These are phyloP conservation scores for Orbilia oligospora DNA, from an alignment of 2,329 filamentous ascomycete genomes.

Conservation along the genomic window DNA sequence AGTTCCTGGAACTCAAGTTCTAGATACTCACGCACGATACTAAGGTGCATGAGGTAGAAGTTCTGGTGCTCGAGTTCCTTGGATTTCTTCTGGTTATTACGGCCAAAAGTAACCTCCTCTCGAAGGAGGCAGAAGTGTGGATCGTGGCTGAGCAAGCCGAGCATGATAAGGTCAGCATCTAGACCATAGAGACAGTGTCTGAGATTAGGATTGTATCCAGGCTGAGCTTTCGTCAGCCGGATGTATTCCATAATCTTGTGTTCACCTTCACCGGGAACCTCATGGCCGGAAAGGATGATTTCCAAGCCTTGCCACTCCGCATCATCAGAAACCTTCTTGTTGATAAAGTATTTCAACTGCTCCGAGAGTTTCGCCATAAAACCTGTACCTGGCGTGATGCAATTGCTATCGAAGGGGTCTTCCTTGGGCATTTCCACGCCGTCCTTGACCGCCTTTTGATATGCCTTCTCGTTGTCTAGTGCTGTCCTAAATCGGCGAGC, in stretches of 20 bases:
- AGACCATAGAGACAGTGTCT: conserved; percentile 97
- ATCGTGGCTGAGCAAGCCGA: conserved; percentile 95
- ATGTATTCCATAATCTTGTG: conserved; percentile 99
- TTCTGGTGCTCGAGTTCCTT: conserved; percentile 99
- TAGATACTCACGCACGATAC: conserved; percentile 96
- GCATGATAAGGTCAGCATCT: conserved; percentile 98
- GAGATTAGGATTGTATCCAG: conserved; percentile 90
- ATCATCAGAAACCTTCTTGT: conserved; percentile 98
- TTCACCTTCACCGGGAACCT: conserved; percentile 97
- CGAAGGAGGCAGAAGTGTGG: conserved; percentile 97
- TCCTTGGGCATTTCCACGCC: conserved; percentile 89
- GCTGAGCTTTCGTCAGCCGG: conserved; percentile 94
- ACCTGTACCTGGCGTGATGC: conserved; percentile 95
- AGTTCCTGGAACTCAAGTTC: conserved; percentile 97
- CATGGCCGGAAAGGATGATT: conserved; percentile 95
- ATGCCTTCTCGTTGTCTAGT: conserved; percentile 87
- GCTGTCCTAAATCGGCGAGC: conserved; percentile 95
- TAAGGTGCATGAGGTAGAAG: conserved; percentile 96
- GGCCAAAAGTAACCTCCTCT: conserved; percentile 97
- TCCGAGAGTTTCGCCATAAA: conserved; percentile 97
- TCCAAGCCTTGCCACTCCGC: conserved; percentile 97
- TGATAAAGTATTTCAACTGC: conserved; percentile 98
- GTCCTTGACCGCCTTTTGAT: conserved; percentile 90
- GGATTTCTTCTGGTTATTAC: conserved; percentile 86
- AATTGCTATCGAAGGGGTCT: conserved; percentile 93